These are phyloP conservation scores for Ogataea salicorniae DNA, from an alignment of 805 yeast species.

Conservation along the genomic window DNA sequence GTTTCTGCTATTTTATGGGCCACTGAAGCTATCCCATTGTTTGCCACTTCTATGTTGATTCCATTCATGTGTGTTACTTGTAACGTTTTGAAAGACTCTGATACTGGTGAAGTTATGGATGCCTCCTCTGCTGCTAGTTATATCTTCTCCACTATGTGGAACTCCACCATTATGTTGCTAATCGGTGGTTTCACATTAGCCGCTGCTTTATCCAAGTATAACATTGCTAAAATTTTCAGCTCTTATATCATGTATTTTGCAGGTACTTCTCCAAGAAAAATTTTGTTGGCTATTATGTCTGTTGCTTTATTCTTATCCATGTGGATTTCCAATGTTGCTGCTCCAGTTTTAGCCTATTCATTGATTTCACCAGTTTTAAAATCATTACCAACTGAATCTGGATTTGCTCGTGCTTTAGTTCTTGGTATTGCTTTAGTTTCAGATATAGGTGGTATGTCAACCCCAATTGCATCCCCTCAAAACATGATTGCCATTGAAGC, in stretches of 20 bases:
- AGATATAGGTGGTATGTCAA: slow-evolving; percentile 50
- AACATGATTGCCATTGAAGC: slow-evolving; percentile 51
- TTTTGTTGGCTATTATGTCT: slow-evolving; percentile 44
- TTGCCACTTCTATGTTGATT: slow-evolving; percentile 43
- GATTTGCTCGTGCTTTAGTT: slow-evolving; percentile 26
- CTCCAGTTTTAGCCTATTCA: slow-evolving; percentile 50
- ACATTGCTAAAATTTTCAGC: slow-evolving; percentile 45
- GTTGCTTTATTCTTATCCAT: slow-evolving; percentile 48
- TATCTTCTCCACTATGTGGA: slow-evolving; percentile 48
- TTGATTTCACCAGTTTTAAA: slow-evolving; percentile 45
- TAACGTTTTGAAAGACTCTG: slow-evolving; percentile 44
- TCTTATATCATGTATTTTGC: slow-evolving; percentile 46
- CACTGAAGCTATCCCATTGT: slow-evolving; percentile 45
- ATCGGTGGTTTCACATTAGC: slow-evolving; percentile 53
- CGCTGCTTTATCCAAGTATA: slow-evolving; percentile 49
- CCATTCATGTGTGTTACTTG: slow-evolving; percentile 44
- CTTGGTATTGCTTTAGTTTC: slow-evolving; percentile 45
- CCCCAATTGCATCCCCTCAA: slow-evolving; percentile 52
- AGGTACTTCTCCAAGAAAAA: slow-evolving; percentile 45
- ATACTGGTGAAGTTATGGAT: slow-evolving; percentile 38
- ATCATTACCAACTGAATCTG: slow-evolving; percentile 32
- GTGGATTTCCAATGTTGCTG: slow-evolving; percentile 58
- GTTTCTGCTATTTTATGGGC: slow-evolving; percentile 51
- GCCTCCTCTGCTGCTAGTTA: slow-evolving; percentile 39
- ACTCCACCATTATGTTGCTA: slow-evolving; percentile 44